A percentile compares a stretch with the other conserved stretches of the same genome.
phyloP scores from a whole-genome alignment of 202 grass and related monocot genomes.

The Elaeis oleifera region DNA sequence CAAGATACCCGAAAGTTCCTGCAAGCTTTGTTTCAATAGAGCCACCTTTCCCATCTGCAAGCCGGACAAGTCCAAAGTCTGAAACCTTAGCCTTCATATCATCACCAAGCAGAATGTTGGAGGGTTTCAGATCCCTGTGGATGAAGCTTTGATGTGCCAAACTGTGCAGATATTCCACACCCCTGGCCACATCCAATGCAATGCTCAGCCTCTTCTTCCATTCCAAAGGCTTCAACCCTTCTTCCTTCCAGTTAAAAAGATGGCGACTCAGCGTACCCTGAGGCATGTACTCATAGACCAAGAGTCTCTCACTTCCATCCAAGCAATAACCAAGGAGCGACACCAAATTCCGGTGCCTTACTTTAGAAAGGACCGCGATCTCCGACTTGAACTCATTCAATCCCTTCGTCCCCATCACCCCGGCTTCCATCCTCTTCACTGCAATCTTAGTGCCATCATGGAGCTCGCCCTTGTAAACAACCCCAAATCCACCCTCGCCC shows the following conservation, averaged over 20 bases:
- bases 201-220: conserved; percentile 93
- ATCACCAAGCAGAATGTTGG: conserved; percentile 88
- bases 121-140: conserved; percentile 79
- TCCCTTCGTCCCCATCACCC: conserved; percentile 89
- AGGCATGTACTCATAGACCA: conserved; percentile 37
- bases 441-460: conserved; percentile 96
- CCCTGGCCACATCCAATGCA: conserved; percentile 88
- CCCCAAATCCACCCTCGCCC: conserved; percentile 86
- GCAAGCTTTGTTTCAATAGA: conserved; percentile 78
- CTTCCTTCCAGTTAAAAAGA: conserved; percentile 70
- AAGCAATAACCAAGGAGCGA: conserved; percentile 89
- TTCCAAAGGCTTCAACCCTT: conserved; percentile 56
- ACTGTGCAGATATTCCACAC: conserved; percentile 87
- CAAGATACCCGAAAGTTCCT: conserved; percentile 96
- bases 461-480: conserved; percentile 90
- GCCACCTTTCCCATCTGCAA: conserved; percentile 84
- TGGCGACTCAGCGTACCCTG: conserved; percentile 46
- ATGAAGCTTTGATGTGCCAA: conserved; percentile 57
- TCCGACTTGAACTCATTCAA: conserved; percentile 89
- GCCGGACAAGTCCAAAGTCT: conserved; percentile 84
- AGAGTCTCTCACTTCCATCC: conserved; percentile 85
- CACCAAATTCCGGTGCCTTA: conserved; percentile 84
- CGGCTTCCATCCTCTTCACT: conserved; percentile 90
- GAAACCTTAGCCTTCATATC: conserved; percentile 99
- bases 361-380: conserved; percentile 87